Evolutionary conservation across 805 yeast species (phyloP), one percentile per base, ranked within the genome.

Genomic region (Spathaspora sp.): DNA sequence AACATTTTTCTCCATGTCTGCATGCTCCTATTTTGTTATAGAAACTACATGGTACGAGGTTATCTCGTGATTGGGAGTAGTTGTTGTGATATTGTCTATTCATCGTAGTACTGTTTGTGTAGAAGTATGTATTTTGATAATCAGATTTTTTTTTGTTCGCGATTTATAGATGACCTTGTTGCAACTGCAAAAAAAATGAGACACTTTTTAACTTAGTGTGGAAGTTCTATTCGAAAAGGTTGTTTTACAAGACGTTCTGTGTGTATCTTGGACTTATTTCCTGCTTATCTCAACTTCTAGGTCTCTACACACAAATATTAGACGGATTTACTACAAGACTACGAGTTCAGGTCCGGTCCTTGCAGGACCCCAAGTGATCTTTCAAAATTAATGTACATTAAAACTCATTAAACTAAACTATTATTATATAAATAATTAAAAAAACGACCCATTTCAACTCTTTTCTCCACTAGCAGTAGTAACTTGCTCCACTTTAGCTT

Each of bases 11-110:
- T 0, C 97, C 97, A 65, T 92, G 97, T 53, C 97, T 77, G 61
- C 98, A 92, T 0, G 97, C 96, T 0, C 98, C 98, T 29, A 90
- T 88, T 64, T 86, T 89, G 55, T 78, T 75, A 63, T 84, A 90
- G 63, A 91, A 91, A 39, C 81, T 72, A 57, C 86, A 80, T n/a
- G 49, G 29, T 18, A 52, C 42, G 6, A 35, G 19, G 31, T 23
- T 47, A 35, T 47, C 29, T 19, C 29, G 44, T 42, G 44, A 23
- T 42, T 42, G 26, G n/a, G n/a, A 11, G n/a, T 19, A 14, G 29
- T 42, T 23, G 29, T 42, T 23, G 26, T 42, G 23, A 18, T 20
- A 20, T 20, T 42, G 26, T 42, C 29, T 6, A 20, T 42, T 42
- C 29, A 20, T 42, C 18, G 44, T 42, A n/a, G 8, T 35, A 16